A percentile compares a stretch with the other conserved stretches of the same genome.
Conservation (phyloP, 495 filamentous ascomycete genomes). For the Lophiostoma macrostomum region DNA sequence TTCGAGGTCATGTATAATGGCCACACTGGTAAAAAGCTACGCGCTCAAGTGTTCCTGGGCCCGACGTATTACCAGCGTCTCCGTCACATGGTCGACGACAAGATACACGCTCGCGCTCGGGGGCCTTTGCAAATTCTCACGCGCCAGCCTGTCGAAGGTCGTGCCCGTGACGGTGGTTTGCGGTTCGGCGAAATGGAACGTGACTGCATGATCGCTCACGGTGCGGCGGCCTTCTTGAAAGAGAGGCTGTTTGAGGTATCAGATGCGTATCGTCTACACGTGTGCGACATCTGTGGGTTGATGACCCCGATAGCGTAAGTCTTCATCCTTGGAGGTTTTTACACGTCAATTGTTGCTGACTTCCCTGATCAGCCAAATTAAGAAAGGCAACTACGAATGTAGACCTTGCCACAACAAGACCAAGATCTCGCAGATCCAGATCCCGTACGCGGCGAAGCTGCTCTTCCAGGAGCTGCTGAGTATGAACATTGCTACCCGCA, state of each 20-base stretch:
- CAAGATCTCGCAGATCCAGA: conserved; percentile 92
- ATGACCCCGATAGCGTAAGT: conserved; percentile 99
- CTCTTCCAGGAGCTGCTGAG: conserved; percentile 96
- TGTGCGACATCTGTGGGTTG: conserved; percentile 97
- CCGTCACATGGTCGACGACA: conserved; percentile 99
- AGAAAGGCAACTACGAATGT: conserved; percentile 92
- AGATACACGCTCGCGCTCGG: conserved; percentile 95
- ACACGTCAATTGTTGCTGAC: conserved; percentile 29
- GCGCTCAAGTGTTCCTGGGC: conserved; percentile 92
- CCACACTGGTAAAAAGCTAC: conserved; percentile 88
- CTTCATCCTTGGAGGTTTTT: conserved; percentile 1
- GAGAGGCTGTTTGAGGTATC: conserved; percentile 95
- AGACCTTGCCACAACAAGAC: conserved; percentile 98
- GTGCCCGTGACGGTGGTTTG: conserved; percentile 94
- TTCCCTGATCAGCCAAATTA: conserved; percentile 70
- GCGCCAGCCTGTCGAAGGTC: conserved; percentile 95
- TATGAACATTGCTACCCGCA: conserved; percentile 96
- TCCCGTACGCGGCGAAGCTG: conserved; percentile 97
- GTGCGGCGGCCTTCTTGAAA: conserved; percentile 93
- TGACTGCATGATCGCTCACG: conserved; percentile 99
- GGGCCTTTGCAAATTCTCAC: conserved; percentile 97
- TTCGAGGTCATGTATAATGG: conserved; percentile 99
- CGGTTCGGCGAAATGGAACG: conserved; percentile 99
- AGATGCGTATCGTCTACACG: conserved; percentile 96
- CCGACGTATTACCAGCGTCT: conserved; percentile 99